Percentiles rank a stretch among this genome's conserved stretches.
phyloP scores from a whole-genome alignment of 208 protist species.

The Leishmania major region DNA sequence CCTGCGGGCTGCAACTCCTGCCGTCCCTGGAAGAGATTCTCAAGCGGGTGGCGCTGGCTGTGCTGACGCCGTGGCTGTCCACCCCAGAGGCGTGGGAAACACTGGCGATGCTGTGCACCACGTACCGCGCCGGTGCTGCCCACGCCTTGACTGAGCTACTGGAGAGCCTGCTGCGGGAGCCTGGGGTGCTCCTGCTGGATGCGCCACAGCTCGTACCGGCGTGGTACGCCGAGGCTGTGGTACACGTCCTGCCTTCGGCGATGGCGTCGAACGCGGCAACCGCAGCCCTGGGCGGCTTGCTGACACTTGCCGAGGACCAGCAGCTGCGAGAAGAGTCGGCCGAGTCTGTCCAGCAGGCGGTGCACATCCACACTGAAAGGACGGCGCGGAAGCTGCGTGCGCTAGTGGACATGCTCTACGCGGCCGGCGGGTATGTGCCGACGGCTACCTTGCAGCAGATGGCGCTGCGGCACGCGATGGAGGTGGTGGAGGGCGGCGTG shows the following conservation, averaged over 20 bases:
- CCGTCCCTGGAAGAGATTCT: constrained; percentile 53
- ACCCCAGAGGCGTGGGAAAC: constrained; percentile 57
- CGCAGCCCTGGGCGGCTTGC: constrained; percentile 12
- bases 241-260: constrained; percentile 16
- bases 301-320: constrained; percentile 24
- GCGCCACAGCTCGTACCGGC: constrained; percentile 44
- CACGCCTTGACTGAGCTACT: constrained; percentile 50
- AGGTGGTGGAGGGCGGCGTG: constrained; percentile 58
- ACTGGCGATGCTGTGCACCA: constrained; percentile 51
- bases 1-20: constrained; percentile 57
- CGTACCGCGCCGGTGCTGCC: constrained; percentile 56
- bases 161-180: constrained; percentile 50
- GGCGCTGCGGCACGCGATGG: constrained; percentile 50
- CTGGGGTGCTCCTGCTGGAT: constrained; percentile 49
- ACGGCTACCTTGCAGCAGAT: constrained; percentile 46
- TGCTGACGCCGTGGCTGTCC: constrained; percentile 51
- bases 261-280: constrained; percentile 21
- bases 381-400: constrained; percentile 44
- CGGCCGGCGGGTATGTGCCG: constrained; percentile 44
- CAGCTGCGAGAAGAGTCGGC: not conserved
- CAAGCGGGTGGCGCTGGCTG: constrained; percentile 46
- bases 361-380: constrained; percentile 20
- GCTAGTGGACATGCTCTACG: constrained; percentile 47
- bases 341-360: constrained; percentile 1
- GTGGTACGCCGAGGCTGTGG: constrained; percentile 24